A percentile compares a stretch with the other conserved stretches of the same genome.
Evolutionary conservation across 106 monocot genomes (phyloP).

Genomic region (Dendrobium catenatum): DNA sequence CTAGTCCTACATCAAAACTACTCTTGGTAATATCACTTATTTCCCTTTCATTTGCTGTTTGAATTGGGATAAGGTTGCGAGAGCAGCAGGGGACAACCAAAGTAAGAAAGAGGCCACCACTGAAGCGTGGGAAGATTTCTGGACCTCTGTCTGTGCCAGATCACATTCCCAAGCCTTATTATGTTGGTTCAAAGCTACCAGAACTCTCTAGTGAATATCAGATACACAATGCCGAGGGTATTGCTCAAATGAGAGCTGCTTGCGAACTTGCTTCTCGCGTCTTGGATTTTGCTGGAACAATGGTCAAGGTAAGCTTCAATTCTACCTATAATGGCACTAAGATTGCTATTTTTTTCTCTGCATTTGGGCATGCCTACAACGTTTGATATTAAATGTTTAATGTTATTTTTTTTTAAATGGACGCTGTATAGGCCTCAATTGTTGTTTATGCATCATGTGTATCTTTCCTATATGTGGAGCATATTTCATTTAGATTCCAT

Average conservation of each 20-base stretch:
- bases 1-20: no score
- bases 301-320: conserved; percentile 62
- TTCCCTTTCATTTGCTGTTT: background rate
- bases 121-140: conserved; percentile 16
- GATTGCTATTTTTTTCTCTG: background rate
- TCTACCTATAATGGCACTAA: background rate
- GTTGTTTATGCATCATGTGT: background rate
- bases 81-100: conserved; percentile 4
- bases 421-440: background rate
- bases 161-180: conserved; percentile 12
- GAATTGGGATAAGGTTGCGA: conserved; percentile 10
- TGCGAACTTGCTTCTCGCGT: conserved; percentile 95
- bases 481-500: background rate
- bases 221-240: conserved; percentile 77
- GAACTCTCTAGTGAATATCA: conserved; percentile 54
- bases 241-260: conserved; percentile 80
- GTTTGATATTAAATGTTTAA: background rate
- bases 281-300: conserved; percentile 80
- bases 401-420: background rate
- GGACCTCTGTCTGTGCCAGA: conserved; percentile 9
- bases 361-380: background rate
- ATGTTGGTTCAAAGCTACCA: conserved; percentile 12
- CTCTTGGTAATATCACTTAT: background rate
- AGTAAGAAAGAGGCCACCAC: conserved; percentile 8
- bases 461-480: background rate